Percentiles rank a stretch among this genome's conserved stretches.
Evolutionary conservation across 805 yeast species (phyloP).

Genomic region (Yamadazyma laniorum): DNA sequence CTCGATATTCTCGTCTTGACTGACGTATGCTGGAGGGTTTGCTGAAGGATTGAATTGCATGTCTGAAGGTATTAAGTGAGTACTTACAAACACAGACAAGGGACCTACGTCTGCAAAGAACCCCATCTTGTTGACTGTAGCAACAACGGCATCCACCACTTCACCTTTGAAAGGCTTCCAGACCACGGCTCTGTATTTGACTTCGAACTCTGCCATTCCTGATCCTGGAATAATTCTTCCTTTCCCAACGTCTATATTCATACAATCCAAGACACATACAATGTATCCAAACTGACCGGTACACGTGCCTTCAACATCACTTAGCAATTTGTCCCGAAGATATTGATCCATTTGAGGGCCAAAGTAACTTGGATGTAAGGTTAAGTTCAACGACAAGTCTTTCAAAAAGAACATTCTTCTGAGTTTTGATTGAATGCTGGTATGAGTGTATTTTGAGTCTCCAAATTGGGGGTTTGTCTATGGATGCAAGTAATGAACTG

Average conservation of each 20-base stretch:
- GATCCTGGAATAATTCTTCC: slow-evolving; percentile 88
- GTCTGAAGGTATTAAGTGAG: slow-evolving; percentile 91
- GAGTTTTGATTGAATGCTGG: not conserved
- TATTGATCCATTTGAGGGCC: slow-evolving; percentile 98
- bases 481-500: not conserved
- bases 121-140: slow-evolving; percentile 92
- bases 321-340: slow-evolving; percentile 81
- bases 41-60: slow-evolving; percentile 93
- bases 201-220: slow-evolving; percentile 96
- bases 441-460: too few relatives aligned
- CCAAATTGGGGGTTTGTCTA: slow-evolving; percentile 1
- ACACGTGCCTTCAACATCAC: slow-evolving; percentile 98
- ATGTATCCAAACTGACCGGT: slow-evolving; percentile 98
- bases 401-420: slow-evolving; percentile 50
- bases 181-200: slow-evolving; percentile 92
- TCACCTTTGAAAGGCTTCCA: slow-evolving; percentile 99
- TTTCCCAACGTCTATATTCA: slow-evolving; percentile 91
- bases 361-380: slow-evolving; percentile 94
- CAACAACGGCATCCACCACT: slow-evolving; percentile 95
- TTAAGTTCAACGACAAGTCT: slow-evolving; percentile 86
- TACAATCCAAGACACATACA: slow-evolving; percentile 91
- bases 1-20: slow-evolving; percentile 91
- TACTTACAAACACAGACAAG: slow-evolving; percentile 87
- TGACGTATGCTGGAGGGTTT: slow-evolving; percentile 96
- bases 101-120: slow-evolving; percentile 99